Evolutionary conservation across 805 yeast genomes (phyloP).

Genomic region (Soucietia sequanensis): DNA sequence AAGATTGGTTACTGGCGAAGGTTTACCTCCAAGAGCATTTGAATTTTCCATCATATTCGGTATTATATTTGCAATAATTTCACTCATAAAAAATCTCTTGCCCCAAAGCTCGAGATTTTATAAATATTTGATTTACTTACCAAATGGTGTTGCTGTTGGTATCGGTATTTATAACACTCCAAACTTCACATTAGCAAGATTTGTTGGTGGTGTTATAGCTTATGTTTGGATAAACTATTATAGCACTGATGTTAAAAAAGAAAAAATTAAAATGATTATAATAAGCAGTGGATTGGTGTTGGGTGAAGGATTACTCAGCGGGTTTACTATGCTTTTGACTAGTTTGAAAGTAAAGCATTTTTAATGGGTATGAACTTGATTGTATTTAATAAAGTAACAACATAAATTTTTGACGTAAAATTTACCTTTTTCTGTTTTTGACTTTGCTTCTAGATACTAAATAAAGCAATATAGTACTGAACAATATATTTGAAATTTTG

Average conservation of each 20-base stretch:
- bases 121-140: conserved; percentile 56
- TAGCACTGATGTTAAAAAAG: conserved; percentile 24
- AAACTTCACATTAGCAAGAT: conserved; percentile 88
- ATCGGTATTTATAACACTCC: conserved; percentile 95
- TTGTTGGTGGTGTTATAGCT: conserved; percentile 78
- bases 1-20: conserved; percentile 85
- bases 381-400: no score
- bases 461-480: no score
- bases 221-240: conserved; percentile 49
- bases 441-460: no score
- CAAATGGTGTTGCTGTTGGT: conserved; percentile 96
- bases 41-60: conserved; percentile 64
- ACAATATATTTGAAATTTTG: no score
- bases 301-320: conserved; percentile 92
- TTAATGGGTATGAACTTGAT: no score
- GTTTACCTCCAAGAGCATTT: conserved; percentile 77
- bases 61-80: conserved; percentile 61
- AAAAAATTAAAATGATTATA: conserved; percentile 75
- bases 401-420: no score
- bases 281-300: conserved; percentile 88
- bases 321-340: conserved; percentile 75
- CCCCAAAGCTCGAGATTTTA: conserved; percentile 41
- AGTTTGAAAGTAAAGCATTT: conserved; percentile 46
- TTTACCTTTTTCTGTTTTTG: no score
- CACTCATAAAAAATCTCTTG: conserved; percentile 59